Conservation (phyloP, 2,329 filamentous ascomycete genomes). For the Amauroascus verrucosus region DNA sequence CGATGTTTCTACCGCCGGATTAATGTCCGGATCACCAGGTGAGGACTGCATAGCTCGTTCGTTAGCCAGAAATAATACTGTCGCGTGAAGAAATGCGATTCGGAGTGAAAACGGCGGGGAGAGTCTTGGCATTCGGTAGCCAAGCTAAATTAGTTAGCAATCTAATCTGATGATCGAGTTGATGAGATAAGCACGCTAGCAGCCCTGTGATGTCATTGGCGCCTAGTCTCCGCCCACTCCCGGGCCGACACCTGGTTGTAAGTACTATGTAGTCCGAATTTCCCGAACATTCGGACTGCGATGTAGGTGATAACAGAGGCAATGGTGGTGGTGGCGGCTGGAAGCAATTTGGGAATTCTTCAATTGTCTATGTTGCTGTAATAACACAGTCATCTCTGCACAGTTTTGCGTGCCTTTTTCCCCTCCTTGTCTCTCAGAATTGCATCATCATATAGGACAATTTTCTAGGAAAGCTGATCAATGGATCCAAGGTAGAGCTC, state of each 20-base stretch:
- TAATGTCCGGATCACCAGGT: background rate
- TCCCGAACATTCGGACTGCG: background rate
- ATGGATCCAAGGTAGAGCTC: background rate
- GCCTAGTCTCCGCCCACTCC: background rate
- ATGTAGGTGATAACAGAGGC: background rate
- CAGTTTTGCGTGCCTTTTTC: background rate
- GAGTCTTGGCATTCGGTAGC: background rate
- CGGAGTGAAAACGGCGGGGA: background rate
- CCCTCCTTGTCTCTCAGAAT: background rate
- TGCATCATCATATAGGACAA: background rate
- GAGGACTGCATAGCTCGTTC: conserved; percentile 1
- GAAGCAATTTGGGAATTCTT: too few relatives aligned
- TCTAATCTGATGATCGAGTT: conserved; percentile 1
- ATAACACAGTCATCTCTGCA: background rate
- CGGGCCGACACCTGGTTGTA: background rate
- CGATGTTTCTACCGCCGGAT: background rate
- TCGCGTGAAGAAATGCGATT: background rate
- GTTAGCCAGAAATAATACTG: background rate
- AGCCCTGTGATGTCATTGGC: conserved; percentile 6
- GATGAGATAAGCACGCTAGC: conserved; percentile 2
- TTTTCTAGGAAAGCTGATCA: background rate
- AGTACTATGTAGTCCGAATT: background rate
- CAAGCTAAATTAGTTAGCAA: conserved; percentile 12
- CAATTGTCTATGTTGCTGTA: too few relatives aligned
- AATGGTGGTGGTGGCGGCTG: too few relatives aligned